Conservation (phyloP, 495 filamentous ascomycete genomes). For the Coniosporium apollinis region DNA sequence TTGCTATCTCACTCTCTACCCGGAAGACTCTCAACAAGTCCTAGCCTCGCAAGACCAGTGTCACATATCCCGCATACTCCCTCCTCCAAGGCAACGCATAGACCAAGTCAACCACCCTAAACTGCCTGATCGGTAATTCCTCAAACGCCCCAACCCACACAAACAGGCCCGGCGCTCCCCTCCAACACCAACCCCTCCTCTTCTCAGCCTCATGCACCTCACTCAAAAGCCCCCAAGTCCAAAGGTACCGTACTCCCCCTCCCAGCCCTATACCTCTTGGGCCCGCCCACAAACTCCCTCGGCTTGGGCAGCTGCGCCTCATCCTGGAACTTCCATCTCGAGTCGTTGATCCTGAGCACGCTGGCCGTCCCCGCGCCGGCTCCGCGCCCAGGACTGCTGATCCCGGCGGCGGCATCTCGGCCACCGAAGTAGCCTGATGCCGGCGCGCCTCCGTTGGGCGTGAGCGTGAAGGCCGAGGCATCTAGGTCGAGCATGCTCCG, state of each 20-base stretch:
- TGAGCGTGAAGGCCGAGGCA: slow-evolving; percentile 10
- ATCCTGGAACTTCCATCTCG: slow-evolving; percentile 70
- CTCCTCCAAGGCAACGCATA: too few relatives aligned
- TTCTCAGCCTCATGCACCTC: too few relatives aligned
- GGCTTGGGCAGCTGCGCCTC: slow-evolving; percentile 76
- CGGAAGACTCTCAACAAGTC: too few relatives aligned
- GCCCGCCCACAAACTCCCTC: slow-evolving; percentile 51
- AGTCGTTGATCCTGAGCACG: slow-evolving; percentile 51
- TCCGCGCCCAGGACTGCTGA: too few relatives aligned
- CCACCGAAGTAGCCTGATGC: background rate
- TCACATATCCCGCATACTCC: too few relatives aligned
- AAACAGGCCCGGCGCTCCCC: too few relatives aligned
- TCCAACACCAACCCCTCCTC: too few relatives aligned
- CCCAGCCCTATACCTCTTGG: slow-evolving; percentile 72
- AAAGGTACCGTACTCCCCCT: slow-evolving; percentile 87
- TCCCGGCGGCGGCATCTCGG: slow-evolving; percentile 3
- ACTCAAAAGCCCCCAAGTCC: slow-evolving; percentile 43
- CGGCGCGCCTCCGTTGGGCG: background rate
- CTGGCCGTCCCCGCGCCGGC: slow-evolving; percentile 20
- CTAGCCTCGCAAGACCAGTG: too few relatives aligned
- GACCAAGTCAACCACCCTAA: too few relatives aligned
- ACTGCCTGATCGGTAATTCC: too few relatives aligned
- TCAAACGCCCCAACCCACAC: too few relatives aligned
- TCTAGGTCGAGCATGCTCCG: slow-evolving; percentile 2
- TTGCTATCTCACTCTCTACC: too few relatives aligned